Evolutionary conservation across 2,329 filamentous ascomycete species (phyloP), one percentile per base, ranked within the genome.

Genomic region (Aspergillus sp.): DNA sequence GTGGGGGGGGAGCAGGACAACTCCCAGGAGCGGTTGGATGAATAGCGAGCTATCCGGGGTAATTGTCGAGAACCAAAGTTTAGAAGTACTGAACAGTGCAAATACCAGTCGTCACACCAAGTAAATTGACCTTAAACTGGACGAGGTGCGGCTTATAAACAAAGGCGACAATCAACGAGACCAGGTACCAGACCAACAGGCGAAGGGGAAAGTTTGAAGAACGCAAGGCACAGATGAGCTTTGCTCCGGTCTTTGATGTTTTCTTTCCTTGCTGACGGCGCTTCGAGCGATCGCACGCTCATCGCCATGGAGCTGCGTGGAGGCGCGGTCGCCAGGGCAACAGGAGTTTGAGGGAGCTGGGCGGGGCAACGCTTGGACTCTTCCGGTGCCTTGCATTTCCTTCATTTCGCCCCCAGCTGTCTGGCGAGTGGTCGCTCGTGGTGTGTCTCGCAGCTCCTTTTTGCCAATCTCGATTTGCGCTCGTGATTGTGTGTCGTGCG

Each of bases 271-370:
- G 41, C 54, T 53, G 59, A 55, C 45, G 59, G 59, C 50, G 56
- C 56, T 51, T 59, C 19, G 48, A 47, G 55, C 17, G 45, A 56
- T 45, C 46, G 33, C 39, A 47, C 41, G 44, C 50, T 52, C 57
- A 48, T 56, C 48, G 43, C 49, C 51, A 47, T 54, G 47, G 53
- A 49, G 39, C 47, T 50, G 47, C 51, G 51, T 52, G 58, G 58
- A 55, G 51, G 45, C 39, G 59, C 39, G 59, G 57, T 61, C 56
- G 37, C 59, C 59, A 35, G 57, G 59, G 59, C 59, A 59, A 62
- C 59, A 51, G 43, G 41, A 15, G 51, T 49, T 46, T 44, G 56
- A 27, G 37, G 44, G 21, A 46, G 53, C 52, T 45, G 24, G 33
- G 59, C 54, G 51, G 51, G 53, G 54, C 54, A 49, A 45, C 27